phyloP scores from a whole-genome alignment of 1,284 basidiomycete genomes.

The Phenoliferia sp. region DNA sequence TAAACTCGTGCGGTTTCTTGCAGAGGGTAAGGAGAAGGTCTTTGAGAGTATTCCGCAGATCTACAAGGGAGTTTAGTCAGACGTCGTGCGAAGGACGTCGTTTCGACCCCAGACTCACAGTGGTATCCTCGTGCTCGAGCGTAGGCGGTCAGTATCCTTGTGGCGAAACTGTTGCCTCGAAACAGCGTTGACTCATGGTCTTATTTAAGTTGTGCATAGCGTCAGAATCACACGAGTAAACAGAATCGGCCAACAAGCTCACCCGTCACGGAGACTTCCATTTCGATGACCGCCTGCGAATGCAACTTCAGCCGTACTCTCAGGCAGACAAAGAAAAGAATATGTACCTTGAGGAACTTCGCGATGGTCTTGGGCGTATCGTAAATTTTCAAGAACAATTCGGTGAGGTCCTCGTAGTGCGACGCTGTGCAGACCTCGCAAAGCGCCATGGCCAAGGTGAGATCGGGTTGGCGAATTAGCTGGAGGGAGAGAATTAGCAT shows the following conservation, averaged over 20 bases:
- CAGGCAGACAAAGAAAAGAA: not conserved
- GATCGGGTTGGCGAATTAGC: slow-evolving; percentile 32
- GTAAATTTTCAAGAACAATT: slow-evolving; percentile 79
- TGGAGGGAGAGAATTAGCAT: not conserved
- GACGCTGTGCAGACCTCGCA: slow-evolving; percentile 73
- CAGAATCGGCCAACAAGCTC: not conserved
- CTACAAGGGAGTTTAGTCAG: too few relatives aligned
- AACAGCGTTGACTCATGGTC: slow-evolving; percentile 75
- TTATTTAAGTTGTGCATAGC: too few relatives aligned
- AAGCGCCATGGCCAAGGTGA: slow-evolving; percentile 67
- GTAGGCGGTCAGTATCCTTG: slow-evolving; percentile 75
- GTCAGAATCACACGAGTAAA: not conserved
- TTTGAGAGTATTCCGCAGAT: slow-evolving; percentile 63
- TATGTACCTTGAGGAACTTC: slow-evolving; percentile 57
- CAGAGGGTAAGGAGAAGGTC: slow-evolving; percentile 71
- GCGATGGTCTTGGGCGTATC: slow-evolving; percentile 67
- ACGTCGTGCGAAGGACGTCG: not conserved
- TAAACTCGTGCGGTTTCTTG: slow-evolving; percentile 64
- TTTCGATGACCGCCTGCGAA: slow-evolving; percentile 63
- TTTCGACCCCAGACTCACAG: slow-evolving; percentile 40
- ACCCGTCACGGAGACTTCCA: slow-evolving; percentile 75
- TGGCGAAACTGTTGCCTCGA: slow-evolving; percentile 78
- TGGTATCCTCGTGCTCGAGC: slow-evolving; percentile 81
- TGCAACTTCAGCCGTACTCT: not conserved
- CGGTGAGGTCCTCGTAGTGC: slow-evolving; percentile 72